phyloP scores from a whole-genome alignment of 768 basidiomycete genomes.

The Phylloporus arenicola region DNA sequence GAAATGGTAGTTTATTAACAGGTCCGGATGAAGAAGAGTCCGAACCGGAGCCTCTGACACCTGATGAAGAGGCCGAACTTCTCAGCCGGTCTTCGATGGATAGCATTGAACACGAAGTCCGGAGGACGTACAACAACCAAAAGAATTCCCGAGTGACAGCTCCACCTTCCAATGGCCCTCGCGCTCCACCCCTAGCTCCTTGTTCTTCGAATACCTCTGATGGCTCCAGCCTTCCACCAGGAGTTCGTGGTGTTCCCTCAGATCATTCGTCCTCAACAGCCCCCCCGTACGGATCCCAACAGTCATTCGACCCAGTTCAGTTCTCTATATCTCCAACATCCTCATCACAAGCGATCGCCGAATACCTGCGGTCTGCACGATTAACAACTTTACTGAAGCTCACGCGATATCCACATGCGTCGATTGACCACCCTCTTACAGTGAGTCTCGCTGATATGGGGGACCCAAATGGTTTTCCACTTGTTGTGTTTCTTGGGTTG shows the following conservation, averaged over 20 bases:
- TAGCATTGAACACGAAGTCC: slow-evolving; percentile 80
- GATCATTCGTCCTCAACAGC: slow-evolving; percentile 46
- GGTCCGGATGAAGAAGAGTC: slow-evolving; percentile 50
- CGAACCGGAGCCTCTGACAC: slow-evolving; percentile 43
- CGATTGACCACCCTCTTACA: slow-evolving; percentile 64
- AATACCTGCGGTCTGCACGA: slow-evolving; percentile 81
- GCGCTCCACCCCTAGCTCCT: slow-evolving; percentile 24
- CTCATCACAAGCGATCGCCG: slow-evolving; percentile 69
- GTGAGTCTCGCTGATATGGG: slow-evolving; percentile 96
- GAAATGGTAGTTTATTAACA: slow-evolving; percentile 39
- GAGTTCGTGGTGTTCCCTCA: slow-evolving; percentile 30
- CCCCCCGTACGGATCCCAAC: slow-evolving; percentile 20
- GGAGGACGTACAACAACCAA: slow-evolving; percentile 62
- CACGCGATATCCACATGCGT: slow-evolving; percentile 74
- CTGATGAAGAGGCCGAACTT: slow-evolving; percentile 58
- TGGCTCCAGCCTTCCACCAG: slow-evolving; percentile 39
- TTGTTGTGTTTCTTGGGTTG: slow-evolving; percentile 88
- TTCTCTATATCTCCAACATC: slow-evolving; percentile 45
- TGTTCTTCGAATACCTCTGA: slow-evolving; percentile 52
- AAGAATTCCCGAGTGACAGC: slow-evolving; percentile 26
- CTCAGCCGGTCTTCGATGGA: slow-evolving; percentile 82
- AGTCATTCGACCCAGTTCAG: slow-evolving; percentile 24
- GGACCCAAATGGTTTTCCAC: slow-evolving; percentile 74
- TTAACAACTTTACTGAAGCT: slow-evolving; percentile 79
- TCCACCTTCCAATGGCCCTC: slow-evolving; percentile 41